A percentile compares a stretch with the other conserved stretches of the same genome.
Evolutionary conservation across 371 early-diverging fungal species (phyloP).

Genomic region (Caulochytrium protostelioides): DNA sequence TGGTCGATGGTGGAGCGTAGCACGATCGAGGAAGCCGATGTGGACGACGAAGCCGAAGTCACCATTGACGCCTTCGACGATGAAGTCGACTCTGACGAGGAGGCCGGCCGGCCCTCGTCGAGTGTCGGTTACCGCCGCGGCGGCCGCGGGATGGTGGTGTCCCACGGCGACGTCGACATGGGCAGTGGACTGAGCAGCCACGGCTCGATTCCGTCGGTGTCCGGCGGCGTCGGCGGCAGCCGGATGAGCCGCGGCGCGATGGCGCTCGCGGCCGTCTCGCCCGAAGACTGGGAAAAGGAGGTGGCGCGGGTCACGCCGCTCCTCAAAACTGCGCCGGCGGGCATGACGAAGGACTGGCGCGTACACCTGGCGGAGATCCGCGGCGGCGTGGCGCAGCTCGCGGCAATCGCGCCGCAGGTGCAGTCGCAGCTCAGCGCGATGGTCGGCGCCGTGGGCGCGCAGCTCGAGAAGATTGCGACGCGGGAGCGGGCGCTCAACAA

Average conservation of each 20-base stretch:
- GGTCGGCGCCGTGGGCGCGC: conserved; percentile 20
- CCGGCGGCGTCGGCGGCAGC: too few species aligned
- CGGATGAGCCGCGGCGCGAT: too few species aligned
- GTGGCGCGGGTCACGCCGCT: conserved; percentile 28
- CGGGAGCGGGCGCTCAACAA: conserved; percentile 33
- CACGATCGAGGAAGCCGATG: conserved; percentile 25
- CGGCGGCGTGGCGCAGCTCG: not conserved
- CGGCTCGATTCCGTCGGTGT: too few species aligned
- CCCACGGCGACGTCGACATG: too few species aligned
- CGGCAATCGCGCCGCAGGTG: conserved; percentile 4
- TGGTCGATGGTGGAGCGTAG: too few species aligned
- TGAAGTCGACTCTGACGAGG: conserved; percentile 5
- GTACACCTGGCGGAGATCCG: conserved; percentile 23
- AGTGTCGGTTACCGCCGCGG: too few species aligned
- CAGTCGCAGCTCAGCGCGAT: conserved; percentile 13
- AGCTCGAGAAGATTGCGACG: conserved; percentile 24
- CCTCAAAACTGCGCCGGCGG: conserved; percentile 20
- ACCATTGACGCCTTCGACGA: conserved; percentile 24
- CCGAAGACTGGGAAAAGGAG: conserved; percentile 24
- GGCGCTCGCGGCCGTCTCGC: not conserved
- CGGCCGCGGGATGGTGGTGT: too few species aligned
- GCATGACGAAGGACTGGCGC: conserved; percentile 34
- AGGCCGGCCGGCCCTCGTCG: too few species aligned
- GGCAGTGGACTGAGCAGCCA: too few species aligned
- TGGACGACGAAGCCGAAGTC: conserved; percentile 28